Evolutionary conservation across 1,139 yeast species (phyloP), one percentile per base, ranked within the genome.

Genomic region (Geotrichum histeridarum): DNA sequence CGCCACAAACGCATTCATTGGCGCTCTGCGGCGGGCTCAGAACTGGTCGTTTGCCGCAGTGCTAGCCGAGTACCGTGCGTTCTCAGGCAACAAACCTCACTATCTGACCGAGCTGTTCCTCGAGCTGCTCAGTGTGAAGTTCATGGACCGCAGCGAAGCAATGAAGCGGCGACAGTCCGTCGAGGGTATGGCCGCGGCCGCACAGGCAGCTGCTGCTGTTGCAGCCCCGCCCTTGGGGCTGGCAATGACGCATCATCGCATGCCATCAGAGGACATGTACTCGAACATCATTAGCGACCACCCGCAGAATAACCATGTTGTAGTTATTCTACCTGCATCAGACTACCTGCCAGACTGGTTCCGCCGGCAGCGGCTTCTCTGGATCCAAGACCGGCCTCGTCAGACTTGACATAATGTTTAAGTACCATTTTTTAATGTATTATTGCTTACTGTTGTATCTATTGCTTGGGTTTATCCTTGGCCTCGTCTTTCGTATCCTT

Each of bases 1-100:
- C 66, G 80, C 86, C 6, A 83, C 93, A 1, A 84, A 87, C 55
- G 82, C 94, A 2, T 76, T 91, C 32, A 80, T 89, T 6, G 96
- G 97, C 0, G 75, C 90, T 1, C 71, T 93, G 36, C 74, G 99
- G 54, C 84, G 85, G 66, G 76, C 90, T 38, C 95, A 88, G 69
- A 86, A 86, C 69, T 91, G 97, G 98, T 84, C 83, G 61, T 86
- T 86, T 66, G 83, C 90, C 38, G 83, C 94, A 27, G 82, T 91
- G 8, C 79, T 90, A 33, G 86, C 85, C 60, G 98, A 93, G 68
- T 93, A 88, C 70, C 75, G 96, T 50, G 77, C 86, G 8, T 87
- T 82, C 68, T 77, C 89, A 1, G 86, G 90, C 36, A 81, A 81
- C 57, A 84, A 86, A 62, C 76, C 85, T 33, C 87, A 83, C 62